Base-by-base conservation (phyloP, 768 basidiomycete species). In the Boletus sp. region DNA sequence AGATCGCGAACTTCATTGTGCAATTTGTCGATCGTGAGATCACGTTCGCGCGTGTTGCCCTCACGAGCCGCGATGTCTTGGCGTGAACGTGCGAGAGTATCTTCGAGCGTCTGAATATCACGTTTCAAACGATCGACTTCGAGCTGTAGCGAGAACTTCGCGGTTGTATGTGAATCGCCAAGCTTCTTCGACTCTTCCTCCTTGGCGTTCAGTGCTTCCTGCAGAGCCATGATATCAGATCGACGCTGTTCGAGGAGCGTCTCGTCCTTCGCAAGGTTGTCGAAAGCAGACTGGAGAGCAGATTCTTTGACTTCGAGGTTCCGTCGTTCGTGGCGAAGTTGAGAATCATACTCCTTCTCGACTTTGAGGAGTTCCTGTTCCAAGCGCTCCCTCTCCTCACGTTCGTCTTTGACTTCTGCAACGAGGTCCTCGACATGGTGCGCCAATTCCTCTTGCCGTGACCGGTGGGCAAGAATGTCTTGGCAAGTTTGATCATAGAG, bases 61-160 rank as follows among this genome's bases (percentile, higher is more conserved):
- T 94, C 92, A 47, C 80, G 78, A 47, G 86, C 82, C 14, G 83
- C 81, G 7, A 92, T 70, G 40, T 94, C 92, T 57, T 82, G 80
- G 53, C 87, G 77, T 5, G 87, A 82, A 35, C 89, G 82, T 20
- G 80, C 72, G 5, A 96, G 76, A 52, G 96, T 92, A 59, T 88
- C 86, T 64, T 96, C 90, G 2, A 88, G 77, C 4, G 90, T 77
- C 60, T 87, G 86, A 40, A 97, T 65, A 67, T 99, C 96, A 30
- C 94, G 81, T 70, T 87, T 87, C 48, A 94, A 74, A 3, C 93
- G 77, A 60, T 98, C 96, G 1, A 90, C 78, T 71, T 99, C 95
- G 18, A 98, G 81, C 69, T 97, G 92, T 33, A 98, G 75, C 0
- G 90, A 90, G 76, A 93, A 92, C 44, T 85, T 80, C 24, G 93